phyloP scores from a whole-genome alignment of 257 asterid species.

The Leptodermis oblonga region DNA sequence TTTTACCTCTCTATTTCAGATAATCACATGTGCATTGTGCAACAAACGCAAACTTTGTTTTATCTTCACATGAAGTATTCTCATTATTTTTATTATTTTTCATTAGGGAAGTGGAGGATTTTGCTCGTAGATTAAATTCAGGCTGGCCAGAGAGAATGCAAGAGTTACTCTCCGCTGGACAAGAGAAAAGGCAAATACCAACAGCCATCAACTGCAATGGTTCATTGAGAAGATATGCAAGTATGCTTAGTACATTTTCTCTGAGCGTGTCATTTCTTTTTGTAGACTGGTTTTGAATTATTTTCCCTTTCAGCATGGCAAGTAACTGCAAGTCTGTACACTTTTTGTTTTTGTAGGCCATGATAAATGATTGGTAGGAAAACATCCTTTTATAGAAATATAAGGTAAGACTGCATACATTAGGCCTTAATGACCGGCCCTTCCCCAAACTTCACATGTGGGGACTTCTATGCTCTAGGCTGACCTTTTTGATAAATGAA shows the following conservation, averaged over 20 bases:
- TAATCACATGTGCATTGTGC: background rate
- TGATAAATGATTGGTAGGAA: too few relatives aligned
- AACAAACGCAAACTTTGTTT: background rate
- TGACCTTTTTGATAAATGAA: background rate
- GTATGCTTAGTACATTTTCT: conserved; percentile 31
- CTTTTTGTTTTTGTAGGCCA: background rate
- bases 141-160: conserved; percentile 94
- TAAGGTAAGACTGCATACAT: too few relatives aligned
- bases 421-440: too few relatives aligned
- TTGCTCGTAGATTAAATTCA: conserved; percentile 90
- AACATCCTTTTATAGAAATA: too few relatives aligned
- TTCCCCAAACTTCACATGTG: too few relatives aligned
- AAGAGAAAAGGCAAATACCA: conserved; percentile 59
- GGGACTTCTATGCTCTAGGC: too few relatives aligned
- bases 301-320: background rate
- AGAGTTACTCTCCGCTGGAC: conserved; percentile 74
- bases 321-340: background rate
- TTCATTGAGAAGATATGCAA: conserved; percentile 53
- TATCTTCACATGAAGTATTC: background rate
- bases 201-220: conserved; percentile 61
- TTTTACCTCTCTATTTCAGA: background rate
- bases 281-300: background rate
- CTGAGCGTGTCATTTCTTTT: background rate
- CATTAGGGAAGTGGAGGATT: conserved; percentile 93
- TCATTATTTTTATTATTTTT: conserved; percentile 5